These are phyloP conservation scores for Mycothermus thermophilus DNA, from an alignment of 495 filamentous ascomycete species.

Conservation along the genomic window DNA sequence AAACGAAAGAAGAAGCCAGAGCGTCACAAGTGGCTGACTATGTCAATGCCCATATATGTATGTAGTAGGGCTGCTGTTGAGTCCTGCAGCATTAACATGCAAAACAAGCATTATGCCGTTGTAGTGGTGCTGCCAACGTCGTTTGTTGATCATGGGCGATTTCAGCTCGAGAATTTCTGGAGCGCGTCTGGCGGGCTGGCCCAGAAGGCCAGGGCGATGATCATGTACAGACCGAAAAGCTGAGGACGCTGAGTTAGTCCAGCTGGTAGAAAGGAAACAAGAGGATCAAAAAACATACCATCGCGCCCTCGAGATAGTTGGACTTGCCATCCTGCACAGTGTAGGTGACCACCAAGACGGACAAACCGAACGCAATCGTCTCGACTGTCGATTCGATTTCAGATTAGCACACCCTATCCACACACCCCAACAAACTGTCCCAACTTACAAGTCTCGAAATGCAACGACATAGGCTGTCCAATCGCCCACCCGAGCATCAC, in stretches of 20 bases:
- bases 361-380: slow-evolving; percentile 85
- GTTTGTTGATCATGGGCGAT: too few relatives aligned
- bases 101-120: too few relatives aligned
- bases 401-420: too few relatives aligned
- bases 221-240: slow-evolving; percentile 51
- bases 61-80: too few relatives aligned
- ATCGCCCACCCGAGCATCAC: slow-evolving; percentile 84
- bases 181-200: slow-evolving; percentile 63
- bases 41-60: too few relatives aligned
- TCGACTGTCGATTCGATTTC: slow-evolving; percentile 43
- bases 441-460: slow-evolving; percentile 60
- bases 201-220: slow-evolving; percentile 81
- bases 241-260: slow-evolving; percentile 7
- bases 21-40: too few relatives aligned
- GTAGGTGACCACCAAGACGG: slow-evolving; percentile 81
- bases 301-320: slow-evolving; percentile 87
- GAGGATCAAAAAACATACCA: slow-evolving; percentile 43
- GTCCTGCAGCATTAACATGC: too few relatives aligned
- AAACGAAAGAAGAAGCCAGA: too few relatives aligned
- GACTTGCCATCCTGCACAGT: slow-evolving; percentile 87
- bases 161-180: slow-evolving; percentile 7
- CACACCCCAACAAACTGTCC: too few relatives aligned
- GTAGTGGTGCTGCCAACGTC: background rate
- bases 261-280: background rate
- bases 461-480: slow-evolving; percentile 69